These are phyloP conservation scores for Clavariopsis aquatica DNA, from an alignment of 495 filamentous ascomycete genomes.

Conservation along the genomic window DNA sequence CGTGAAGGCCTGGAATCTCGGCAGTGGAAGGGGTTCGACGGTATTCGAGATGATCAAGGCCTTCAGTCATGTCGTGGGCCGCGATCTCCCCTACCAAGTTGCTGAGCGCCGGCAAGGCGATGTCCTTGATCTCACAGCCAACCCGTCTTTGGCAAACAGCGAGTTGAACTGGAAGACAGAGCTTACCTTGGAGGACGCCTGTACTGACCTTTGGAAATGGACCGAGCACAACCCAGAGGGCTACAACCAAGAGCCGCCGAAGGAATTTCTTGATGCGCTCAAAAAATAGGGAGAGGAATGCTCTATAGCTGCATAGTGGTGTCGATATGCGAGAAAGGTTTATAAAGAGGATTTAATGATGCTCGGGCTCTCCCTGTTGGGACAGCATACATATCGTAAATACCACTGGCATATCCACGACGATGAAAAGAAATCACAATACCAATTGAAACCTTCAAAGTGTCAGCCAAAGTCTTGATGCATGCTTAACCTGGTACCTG, in stretches of 20 bases:
- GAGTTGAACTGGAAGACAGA: slow-evolving; percentile 93
- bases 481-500: too few species aligned
- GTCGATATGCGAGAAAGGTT: neutral
- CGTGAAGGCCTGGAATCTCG: slow-evolving; percentile 94
- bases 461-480: neutral
- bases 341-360: slow-evolving; percentile 4
- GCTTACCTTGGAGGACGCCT: slow-evolving; percentile 86
- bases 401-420: neutral
- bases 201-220: slow-evolving; percentile 94
- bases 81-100: slow-evolving; percentile 82
- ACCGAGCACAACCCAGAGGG: slow-evolving; percentile 92
- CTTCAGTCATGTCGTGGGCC: slow-evolving; percentile 83
- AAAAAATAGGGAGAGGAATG: slow-evolving; percentile 12
- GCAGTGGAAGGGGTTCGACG: slow-evolving; percentile 91
- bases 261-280: slow-evolving; percentile 66
- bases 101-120: slow-evolving; percentile 82
- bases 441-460: neutral
- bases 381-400: slow-evolving; percentile 5
- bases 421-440: neutral
- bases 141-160: slow-evolving; percentile 79
- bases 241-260: slow-evolving; percentile 85
- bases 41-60: slow-evolving; percentile 97
- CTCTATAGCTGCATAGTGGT: neutral
- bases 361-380: neutral
- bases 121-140: slow-evolving; percentile 90